phyloP scores from a whole-genome alignment of 768 basidiomycete genomes.

The Infundibulicybe gibba region DNA sequence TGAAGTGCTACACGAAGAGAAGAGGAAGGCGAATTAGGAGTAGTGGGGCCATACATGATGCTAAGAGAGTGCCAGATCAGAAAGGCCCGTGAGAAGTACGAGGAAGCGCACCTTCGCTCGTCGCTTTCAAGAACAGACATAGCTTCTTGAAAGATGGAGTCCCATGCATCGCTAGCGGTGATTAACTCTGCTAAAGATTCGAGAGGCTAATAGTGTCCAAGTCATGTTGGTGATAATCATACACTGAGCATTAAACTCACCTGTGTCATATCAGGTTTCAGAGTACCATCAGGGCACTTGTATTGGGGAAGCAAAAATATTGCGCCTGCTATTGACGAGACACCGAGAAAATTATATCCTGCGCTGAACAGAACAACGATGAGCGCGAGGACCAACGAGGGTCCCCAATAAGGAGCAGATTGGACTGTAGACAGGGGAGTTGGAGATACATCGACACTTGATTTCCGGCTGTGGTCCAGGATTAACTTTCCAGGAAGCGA shows the following conservation, averaged over 20 bases:
- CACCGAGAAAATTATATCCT: conserved; percentile 36
- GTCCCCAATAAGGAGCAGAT: conserved; percentile 36
- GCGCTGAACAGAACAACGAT: conserved; percentile 36
- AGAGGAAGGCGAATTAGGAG: conserved; percentile 47
- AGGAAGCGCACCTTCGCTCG: conserved; percentile 55
- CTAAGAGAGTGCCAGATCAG: conserved; percentile 5
- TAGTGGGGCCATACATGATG: conserved; percentile 34
- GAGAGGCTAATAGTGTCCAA: conserved; percentile 46
- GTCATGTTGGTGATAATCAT: background rate
- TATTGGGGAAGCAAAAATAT: conserved; percentile 34
- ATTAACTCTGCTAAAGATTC: conserved; percentile 65
- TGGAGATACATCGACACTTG: conserved; percentile 29
- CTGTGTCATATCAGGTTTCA: conserved; percentile 48
- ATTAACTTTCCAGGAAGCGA: conserved; percentile 44
- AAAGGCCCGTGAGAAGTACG: conserved; percentile 1
- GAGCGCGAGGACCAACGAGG: conserved; percentile 34
- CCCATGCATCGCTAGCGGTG: conserved; percentile 67
- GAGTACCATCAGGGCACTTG: conserved; percentile 25
- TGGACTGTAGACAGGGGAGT: conserved; percentile 17
- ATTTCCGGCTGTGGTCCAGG: conserved; percentile 36
- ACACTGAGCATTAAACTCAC: conserved; percentile 31
- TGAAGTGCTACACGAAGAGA: conserved; percentile 69
- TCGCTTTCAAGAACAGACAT: conserved; percentile 64
- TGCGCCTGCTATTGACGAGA: conserved; percentile 33
- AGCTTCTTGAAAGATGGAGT: conserved; percentile 68